Evolutionary conservation across 768 basidiomycete species (phyloP).

Genomic region (Tulasnella sp.): DNA sequence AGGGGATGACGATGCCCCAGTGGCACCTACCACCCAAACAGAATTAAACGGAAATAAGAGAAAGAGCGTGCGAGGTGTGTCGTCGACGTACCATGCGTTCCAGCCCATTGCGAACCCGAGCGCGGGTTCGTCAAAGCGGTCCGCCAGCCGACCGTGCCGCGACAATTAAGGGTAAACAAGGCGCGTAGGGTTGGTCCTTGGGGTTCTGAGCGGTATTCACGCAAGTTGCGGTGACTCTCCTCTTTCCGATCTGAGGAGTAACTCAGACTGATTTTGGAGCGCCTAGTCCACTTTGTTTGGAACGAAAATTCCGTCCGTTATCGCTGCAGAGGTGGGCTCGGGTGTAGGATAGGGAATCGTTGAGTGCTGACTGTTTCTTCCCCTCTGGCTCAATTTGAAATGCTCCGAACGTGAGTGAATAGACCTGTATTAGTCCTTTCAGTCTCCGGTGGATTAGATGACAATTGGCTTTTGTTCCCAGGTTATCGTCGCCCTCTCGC

Average conservation of each 20-base stretch:
- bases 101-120: slow-evolving; percentile 10
- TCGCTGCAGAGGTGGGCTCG: slow-evolving; percentile 4
- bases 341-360: background rate
- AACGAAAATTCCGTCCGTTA: background rate
- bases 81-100: slow-evolving; percentile 8
- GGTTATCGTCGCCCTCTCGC: background rate
- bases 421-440: background rate
- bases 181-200: slow-evolving; percentile 46
- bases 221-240: slow-evolving; percentile 30
- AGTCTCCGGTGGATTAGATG: background rate
- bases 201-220: slow-evolving; percentile 53
- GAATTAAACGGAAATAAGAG: background rate
- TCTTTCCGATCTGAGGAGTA: slow-evolving; percentile 14
- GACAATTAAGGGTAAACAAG: slow-evolving; percentile 20
- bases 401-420: background rate
- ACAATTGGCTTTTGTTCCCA: background rate
- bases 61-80: background rate
- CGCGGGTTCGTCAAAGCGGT: slow-evolving; percentile 9
- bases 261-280: background rate
- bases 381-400: background rate
- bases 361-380: background rate
- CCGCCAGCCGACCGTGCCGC: slow-evolving; percentile 6
- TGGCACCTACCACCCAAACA: background rate
- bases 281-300: background rate
- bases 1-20: slow-evolving; percentile 7